Percentiles rank a stretch among this genome's conserved stretches.
Evolutionary conservation across 1,284 basidiomycete genomes (phyloP).

Genomic region (Chalciporus sp.): DNA sequence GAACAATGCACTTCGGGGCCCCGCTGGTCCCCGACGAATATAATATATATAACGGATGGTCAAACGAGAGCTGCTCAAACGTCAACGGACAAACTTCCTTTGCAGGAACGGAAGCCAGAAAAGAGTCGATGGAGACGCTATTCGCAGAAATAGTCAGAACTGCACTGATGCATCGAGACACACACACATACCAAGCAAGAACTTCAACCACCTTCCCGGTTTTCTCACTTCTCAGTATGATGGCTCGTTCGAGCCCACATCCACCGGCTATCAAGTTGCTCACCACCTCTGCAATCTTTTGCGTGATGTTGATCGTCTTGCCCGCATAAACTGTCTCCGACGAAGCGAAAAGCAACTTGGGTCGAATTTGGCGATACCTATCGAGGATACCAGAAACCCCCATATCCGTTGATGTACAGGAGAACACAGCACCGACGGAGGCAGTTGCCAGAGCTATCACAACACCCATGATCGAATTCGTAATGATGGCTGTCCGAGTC

Average conservation of each 20-base stretch:
- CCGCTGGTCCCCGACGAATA: constrained; percentile 90
- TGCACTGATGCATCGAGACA: background rate
- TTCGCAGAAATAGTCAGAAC: background rate
- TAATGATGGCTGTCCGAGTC: constrained; percentile 63
- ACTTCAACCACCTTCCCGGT: constrained; percentile 37
- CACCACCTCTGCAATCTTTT: constrained; percentile 55
- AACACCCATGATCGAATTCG: constrained; percentile 58
- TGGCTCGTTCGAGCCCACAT: constrained; percentile 48
- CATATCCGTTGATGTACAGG: constrained; percentile 73
- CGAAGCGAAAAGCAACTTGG: constrained; percentile 66
- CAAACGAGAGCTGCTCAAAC: constrained; percentile 79
- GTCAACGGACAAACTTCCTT: constrained; percentile 49
- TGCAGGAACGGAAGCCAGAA: constrained; percentile 40
- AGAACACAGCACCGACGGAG: constrained; percentile 66
- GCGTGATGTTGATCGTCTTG: constrained; percentile 53
- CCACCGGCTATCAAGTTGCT: constrained; percentile 41
- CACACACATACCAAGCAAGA: constrained; percentile 20
- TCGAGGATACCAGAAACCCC: constrained; percentile 66
- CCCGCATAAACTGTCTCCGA: constrained; percentile 64
- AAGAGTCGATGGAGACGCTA: constrained; percentile 45
- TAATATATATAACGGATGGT: constrained; percentile 83
- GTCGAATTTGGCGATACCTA: constrained; percentile 66
- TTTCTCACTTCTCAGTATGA: constrained; percentile 59
- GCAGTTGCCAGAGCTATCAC: constrained; percentile 62
- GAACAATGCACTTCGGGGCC: constrained; percentile 81